Evolutionary conservation across 2,329 filamentous ascomycete genomes (phyloP).

Genomic region (Pleurostoma richardsiae): DNA sequence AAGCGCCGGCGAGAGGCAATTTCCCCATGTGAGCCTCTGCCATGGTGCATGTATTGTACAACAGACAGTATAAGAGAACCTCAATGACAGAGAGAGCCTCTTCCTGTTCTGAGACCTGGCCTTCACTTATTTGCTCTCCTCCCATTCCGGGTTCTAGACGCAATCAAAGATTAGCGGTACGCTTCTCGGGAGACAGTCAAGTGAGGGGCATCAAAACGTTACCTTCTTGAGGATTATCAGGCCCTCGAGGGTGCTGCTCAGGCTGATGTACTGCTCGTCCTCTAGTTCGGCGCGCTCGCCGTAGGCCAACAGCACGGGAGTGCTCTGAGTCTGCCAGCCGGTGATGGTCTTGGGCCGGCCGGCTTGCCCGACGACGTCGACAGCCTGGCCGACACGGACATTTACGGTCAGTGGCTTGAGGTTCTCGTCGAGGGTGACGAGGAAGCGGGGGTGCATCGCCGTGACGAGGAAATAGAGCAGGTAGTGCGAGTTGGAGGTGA

Average conservation of each 20-base stretch:
- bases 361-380: constrained; percentile 95
- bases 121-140: constrained; percentile 36
- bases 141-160: constrained; percentile 49
- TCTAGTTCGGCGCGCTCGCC: constrained; percentile 95
- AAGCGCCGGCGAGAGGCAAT: too few relatives aligned
- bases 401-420: constrained; percentile 92
- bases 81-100: too few relatives aligned
- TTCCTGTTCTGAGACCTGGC: too few relatives aligned
- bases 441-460: constrained; percentile 93
- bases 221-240: constrained; percentile 97
- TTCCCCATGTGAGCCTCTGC: too few relatives aligned
- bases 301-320: constrained; percentile 90
- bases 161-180: constrained; percentile 2
- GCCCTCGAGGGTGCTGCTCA: constrained; percentile 88
- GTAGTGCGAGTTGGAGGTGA: constrained; percentile 69
- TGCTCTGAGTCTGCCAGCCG: constrained; percentile 98
- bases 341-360: constrained; percentile 98
- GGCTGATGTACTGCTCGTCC: constrained; percentile 92
- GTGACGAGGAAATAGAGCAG: constrained; percentile 96
- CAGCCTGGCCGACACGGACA: constrained; percentile 93
- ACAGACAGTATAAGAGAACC: too few relatives aligned
- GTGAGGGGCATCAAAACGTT: constrained; percentile 23
- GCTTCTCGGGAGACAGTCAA: not conserved
- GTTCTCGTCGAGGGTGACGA: constrained; percentile 92
- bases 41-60: too few relatives aligned